These are phyloP conservation scores for Leishmania martiniquensis DNA, from an alignment of 208 protist species.

Conservation along the genomic window DNA sequence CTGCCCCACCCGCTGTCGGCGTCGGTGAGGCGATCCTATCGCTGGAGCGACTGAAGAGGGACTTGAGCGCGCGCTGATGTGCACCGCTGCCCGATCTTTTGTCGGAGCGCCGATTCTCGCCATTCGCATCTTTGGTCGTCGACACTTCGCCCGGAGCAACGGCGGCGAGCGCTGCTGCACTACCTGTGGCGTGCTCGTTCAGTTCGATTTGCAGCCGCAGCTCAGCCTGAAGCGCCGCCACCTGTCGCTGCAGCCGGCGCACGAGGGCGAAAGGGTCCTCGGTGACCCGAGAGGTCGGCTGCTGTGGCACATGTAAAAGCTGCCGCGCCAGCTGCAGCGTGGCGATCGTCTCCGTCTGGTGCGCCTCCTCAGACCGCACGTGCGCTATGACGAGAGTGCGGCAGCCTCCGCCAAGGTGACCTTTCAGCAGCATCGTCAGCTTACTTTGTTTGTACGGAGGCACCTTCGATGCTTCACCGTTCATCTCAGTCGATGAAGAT, in stretches of 20 bases:
- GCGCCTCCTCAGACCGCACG: constrained; percentile 54
- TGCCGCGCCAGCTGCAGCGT: constrained; percentile 92
- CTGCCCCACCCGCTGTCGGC: not conserved
- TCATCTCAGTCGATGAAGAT: not conserved
- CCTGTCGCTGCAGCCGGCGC: constrained; percentile 79
- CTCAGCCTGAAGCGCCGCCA: constrained; percentile 86
- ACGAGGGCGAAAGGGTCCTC: constrained; percentile 73
- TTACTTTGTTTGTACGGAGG: constrained; percentile 83
- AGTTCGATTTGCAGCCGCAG: constrained; percentile 93
- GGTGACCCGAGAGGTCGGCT: constrained; percentile 58
- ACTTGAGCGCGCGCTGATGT: not conserved
- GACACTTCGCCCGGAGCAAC: not conserved
- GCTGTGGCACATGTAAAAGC: constrained; percentile 84
- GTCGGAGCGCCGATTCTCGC: not conserved
- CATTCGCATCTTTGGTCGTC: not conserved
- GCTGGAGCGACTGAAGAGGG: no score
- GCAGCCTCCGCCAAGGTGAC: constrained; percentile 70
- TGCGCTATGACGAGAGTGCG: constrained; percentile 91
- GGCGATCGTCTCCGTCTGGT: constrained; percentile 73
- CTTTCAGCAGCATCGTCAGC: constrained; percentile 94
- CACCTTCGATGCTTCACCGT: not conserved
- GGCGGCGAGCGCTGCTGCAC: not conserved
- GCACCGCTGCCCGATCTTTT: not conserved
- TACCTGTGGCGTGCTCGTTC: constrained; percentile 8
- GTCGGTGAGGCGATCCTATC: not conserved